phyloP scores from a whole-genome alignment of 2,329 filamentous ascomycete genomes.

The Verticillium dahliae region DNA sequence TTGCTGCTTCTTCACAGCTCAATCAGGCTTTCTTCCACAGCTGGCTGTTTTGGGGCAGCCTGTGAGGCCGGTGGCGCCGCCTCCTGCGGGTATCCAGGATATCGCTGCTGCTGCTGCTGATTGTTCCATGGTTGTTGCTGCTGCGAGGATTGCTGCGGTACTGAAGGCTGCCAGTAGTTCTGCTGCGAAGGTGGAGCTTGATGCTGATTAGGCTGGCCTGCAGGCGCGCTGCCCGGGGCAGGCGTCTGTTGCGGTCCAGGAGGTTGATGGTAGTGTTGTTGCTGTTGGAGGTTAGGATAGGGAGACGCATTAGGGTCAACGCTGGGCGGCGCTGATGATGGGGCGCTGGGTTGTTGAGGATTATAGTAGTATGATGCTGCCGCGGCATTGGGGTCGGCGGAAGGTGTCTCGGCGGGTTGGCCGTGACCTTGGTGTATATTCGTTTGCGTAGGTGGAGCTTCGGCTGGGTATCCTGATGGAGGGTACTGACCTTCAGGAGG shows the following conservation, averaged over 20 bases:
- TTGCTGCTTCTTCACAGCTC: conserved; percentile 49
- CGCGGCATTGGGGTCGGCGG: conserved; percentile 39
- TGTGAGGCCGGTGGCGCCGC: conserved; percentile 61
- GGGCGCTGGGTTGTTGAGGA: conserved; percentile 24
- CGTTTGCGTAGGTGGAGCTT: conserved; percentile 20
- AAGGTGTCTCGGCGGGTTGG: conserved; percentile 13
- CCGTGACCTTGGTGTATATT: conserved; percentile 17
- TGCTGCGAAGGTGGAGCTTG: conserved; percentile 14
- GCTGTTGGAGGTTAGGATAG: conserved; percentile 46
- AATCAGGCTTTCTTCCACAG: conserved; percentile 72
- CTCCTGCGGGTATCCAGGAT: conserved; percentile 47
- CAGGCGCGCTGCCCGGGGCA: conserved; percentile 23
- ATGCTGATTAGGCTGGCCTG: conserved; percentile 16
- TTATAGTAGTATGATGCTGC: conserved; percentile 52
- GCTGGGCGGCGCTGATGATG: conserved; percentile 22
- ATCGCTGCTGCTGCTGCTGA: conserved; percentile 5
- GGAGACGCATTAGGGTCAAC: conserved; percentile 39
- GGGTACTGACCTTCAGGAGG: conserved; percentile 23
- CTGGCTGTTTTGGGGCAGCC: conserved; percentile 50
- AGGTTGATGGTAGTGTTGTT: conserved; percentile 35
- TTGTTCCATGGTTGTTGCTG: conserved; percentile 18
- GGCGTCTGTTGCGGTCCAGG: conserved; percentile 28
- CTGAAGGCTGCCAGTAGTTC: conserved; percentile 27
- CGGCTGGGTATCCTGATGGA: conserved; percentile 23
- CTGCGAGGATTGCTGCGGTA: conserved; percentile 19